Evolutionary conservation across 2,329 filamentous ascomycete genomes (phyloP).

Genomic region (Lasiodiplodia citricola): DNA sequence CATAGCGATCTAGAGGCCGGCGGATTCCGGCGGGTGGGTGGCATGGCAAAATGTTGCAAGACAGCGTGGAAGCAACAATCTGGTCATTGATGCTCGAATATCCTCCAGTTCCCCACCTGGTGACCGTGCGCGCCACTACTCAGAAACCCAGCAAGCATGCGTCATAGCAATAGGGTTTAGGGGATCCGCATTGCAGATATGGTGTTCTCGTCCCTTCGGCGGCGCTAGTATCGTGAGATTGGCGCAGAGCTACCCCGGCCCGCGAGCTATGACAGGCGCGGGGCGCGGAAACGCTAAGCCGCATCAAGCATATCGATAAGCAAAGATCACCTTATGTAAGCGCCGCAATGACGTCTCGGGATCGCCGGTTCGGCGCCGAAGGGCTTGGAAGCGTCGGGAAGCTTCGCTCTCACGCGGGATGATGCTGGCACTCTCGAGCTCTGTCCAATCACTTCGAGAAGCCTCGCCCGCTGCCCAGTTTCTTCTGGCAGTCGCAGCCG

Average conservation of each 20-base stretch:
- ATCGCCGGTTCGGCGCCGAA: constrained; percentile 12
- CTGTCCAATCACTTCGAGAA: constrained; percentile 11
- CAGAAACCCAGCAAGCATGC: not conserved
- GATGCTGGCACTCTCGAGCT: constrained; percentile 10
- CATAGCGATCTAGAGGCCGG: not conserved
- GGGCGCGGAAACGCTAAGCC: not conserved
- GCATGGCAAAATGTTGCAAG: not conserved
- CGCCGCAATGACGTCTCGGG: constrained; percentile 6
- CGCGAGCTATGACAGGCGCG: constrained; percentile 13
- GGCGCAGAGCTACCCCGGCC: constrained; percentile 13
- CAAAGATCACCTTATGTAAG: not conserved
- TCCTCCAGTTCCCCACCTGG: not conserved
- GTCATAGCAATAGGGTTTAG: not conserved
- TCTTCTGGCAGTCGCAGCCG: constrained; percentile 6
- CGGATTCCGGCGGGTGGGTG: not conserved
- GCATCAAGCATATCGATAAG: constrained; percentile 10
- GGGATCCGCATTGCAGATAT: not conserved
- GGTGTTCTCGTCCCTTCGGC: not conserved
- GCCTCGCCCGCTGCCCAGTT: constrained; percentile 7
- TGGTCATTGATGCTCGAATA: not conserved
- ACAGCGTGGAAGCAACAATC: no score
- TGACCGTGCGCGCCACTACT: not conserved
- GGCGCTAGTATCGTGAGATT: not conserved
- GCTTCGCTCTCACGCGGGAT: constrained; percentile 15
- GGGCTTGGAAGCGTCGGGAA: constrained; percentile 24